Conservation (phyloP, 2,329 filamentous ascomycete genomes). For the Scytalidium sp. region DNA sequence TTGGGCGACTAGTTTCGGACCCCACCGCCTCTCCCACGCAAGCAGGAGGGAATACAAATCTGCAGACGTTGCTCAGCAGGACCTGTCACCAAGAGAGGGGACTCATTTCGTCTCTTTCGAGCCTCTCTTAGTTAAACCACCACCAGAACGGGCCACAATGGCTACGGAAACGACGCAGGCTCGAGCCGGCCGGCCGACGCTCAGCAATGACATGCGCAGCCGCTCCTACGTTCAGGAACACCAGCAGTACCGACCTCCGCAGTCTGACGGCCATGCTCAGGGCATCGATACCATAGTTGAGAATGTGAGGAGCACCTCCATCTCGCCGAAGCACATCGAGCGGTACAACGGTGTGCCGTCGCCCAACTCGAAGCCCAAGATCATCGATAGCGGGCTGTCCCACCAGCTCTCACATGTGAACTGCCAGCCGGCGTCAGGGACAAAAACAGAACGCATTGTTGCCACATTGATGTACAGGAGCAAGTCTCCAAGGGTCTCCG, state of each 20-base stretch:
- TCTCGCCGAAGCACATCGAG: constrained; percentile 38
- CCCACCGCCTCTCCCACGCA: no score
- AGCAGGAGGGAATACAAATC: no score
- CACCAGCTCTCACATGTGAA: constrained; percentile 63
- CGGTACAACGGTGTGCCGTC: constrained; percentile 61
- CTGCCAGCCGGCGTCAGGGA: constrained; percentile 52
- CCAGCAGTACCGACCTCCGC: constrained; percentile 59
- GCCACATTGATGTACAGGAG: constrained; percentile 64
- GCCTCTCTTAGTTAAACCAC: no score
- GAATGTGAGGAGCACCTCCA: constrained; percentile 39
- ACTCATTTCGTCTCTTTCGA: no score
- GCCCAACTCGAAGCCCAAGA: constrained; percentile 54
- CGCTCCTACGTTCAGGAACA: constrained; percentile 62
- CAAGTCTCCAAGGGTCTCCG: constrained; percentile 28
- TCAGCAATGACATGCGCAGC: constrained; percentile 46
- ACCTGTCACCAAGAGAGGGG: no score
- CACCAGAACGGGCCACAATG: no score
- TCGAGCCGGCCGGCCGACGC: constrained; percentile 20
- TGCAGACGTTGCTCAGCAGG: no score
- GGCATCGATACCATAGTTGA: constrained; percentile 66
- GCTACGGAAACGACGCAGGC: constrained; percentile 1
- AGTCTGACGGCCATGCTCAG: constrained; percentile 48
- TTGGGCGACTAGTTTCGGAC: no score
- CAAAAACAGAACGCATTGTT: constrained; percentile 48
- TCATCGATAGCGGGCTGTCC: constrained; percentile 60